A percentile compares a stretch with the other conserved stretches of the same genome.
Evolutionary conservation across 768 basidiomycete species (phyloP).

Genomic region (Trametes villosa): DNA sequence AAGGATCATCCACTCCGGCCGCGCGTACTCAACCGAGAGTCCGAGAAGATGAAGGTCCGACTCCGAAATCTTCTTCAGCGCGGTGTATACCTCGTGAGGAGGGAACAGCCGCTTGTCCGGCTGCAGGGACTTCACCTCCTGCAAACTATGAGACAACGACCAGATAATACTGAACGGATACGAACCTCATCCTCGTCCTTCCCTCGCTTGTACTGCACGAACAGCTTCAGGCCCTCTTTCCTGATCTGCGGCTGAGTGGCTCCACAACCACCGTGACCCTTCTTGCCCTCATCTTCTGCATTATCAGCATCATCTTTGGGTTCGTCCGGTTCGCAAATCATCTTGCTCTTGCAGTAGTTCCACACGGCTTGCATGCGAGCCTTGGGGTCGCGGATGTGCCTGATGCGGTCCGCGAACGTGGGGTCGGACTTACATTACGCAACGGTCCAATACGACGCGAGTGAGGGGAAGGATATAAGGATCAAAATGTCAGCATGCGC

Average conservation of each 20-base stretch:
- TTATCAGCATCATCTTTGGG: conserved; percentile 84
- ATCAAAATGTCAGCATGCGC: conserved; percentile 67
- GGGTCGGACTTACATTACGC: conserved; percentile 71
- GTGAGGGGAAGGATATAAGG: conserved; percentile 48
- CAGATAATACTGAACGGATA: conserved; percentile 25
- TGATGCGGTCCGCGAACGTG: conserved; percentile 84
- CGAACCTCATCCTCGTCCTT: conserved; percentile 94
- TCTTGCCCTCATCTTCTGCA: conserved; percentile 75
- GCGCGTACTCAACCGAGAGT: conserved; percentile 92
- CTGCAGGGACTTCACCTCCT: conserved; percentile 83
- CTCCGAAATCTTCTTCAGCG: conserved; percentile 95
- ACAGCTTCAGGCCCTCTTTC: conserved; percentile 95
- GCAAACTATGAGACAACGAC: conserved; percentile 10
- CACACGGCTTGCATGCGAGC: conserved; percentile 86
- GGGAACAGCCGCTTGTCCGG: conserved; percentile 84
- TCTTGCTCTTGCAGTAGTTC: conserved; percentile 87
- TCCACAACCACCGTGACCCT: conserved; percentile 97
- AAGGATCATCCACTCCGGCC: conserved; percentile 99
- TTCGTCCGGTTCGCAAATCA: conserved; percentile 86
- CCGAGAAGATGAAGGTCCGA: conserved; percentile 88
- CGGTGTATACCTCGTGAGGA: conserved; percentile 87
- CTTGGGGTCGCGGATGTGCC: conserved; percentile 86
- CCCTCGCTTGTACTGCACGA: conserved; percentile 92
- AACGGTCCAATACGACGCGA: conserved; percentile 17
- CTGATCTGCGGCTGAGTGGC: conserved; percentile 87